phyloP scores from a whole-genome alignment of 352 stramenopile genomes.

The Halophytophthora polymorphica region DNA sequence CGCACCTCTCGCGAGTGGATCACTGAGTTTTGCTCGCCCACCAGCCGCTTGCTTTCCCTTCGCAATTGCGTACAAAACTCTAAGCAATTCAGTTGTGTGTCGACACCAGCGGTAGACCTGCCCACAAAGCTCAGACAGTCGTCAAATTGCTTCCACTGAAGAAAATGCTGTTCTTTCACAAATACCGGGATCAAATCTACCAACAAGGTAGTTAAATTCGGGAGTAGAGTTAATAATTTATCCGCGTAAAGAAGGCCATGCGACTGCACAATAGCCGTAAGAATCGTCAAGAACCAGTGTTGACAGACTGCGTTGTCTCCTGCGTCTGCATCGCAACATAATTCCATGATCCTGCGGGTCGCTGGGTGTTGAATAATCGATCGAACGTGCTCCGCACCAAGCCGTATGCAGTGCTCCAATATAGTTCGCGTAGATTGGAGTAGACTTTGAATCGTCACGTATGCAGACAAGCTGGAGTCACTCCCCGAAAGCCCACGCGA shows the following conservation, averaged over 20 bases:
- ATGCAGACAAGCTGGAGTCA: constrained; percentile 4
- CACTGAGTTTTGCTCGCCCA: constrained; percentile 7
- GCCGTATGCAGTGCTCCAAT: constrained; percentile 16
- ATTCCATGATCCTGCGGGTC: constrained; percentile 12
- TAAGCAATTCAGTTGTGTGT: constrained; percentile 5
- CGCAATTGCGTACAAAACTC: constrained; percentile 8
- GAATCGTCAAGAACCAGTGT: constrained; percentile 18
- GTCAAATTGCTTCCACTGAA: constrained; percentile 11
- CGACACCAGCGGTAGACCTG: neutral
- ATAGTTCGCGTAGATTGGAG: constrained; percentile 19
- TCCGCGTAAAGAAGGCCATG: constrained; percentile 24
- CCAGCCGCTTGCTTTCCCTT: constrained; percentile 6
- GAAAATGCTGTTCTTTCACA: neutral
- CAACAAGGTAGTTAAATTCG: constrained; percentile 10
- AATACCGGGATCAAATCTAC: constrained; percentile 7
- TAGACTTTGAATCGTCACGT: constrained; percentile 9
- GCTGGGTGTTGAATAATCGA: constrained; percentile 18
- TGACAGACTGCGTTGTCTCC: constrained; percentile 5
- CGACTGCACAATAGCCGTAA: constrained; percentile 10
- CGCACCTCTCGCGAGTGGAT: constrained; percentile 2
- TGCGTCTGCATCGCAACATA: neutral
- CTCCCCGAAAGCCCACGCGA: neutral
- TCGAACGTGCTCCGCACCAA: constrained; percentile 18
- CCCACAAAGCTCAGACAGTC: constrained; percentile 10
- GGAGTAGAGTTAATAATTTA: constrained; percentile 11